Evolutionary conservation across 73 alveolate genomes (phyloP).

Genomic region (Stentor roeselii): DNA sequence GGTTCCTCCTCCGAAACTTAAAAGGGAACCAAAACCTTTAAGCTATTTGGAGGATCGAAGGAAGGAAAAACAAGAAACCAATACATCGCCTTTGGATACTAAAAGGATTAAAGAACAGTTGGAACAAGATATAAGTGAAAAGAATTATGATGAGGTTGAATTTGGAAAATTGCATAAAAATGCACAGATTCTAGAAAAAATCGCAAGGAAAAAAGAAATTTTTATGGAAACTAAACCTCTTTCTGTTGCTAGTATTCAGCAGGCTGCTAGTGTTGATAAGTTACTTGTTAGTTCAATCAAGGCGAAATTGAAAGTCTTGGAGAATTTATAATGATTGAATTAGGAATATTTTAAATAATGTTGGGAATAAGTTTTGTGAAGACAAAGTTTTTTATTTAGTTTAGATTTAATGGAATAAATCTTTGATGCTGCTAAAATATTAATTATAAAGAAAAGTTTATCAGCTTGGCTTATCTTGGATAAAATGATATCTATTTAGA

Average conservation of each 20-base stretch:
- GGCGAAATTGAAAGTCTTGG: background rate
- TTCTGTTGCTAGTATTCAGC: background rate
- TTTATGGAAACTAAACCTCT: background rate
- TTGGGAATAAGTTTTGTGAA: too few relatives aligned
- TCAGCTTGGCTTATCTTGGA: too few relatives aligned
- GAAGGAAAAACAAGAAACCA: background rate
- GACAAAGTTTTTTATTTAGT: too few relatives aligned
- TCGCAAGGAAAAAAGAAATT: constrained; percentile 1
- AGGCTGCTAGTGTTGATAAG: background rate
- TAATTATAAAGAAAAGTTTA: too few relatives aligned
- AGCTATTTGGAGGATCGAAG: constrained; percentile 12
- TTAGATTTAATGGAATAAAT: too few relatives aligned
- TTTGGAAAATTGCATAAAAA: background rate
- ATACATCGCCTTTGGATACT: background rate
- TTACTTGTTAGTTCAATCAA: background rate
- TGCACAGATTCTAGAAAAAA: background rate
- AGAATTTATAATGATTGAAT: background rate
- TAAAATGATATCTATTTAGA: too few relatives aligned
- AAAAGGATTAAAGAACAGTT: background rate
- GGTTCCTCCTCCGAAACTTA: constrained; percentile 3
- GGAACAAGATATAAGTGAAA: background rate
- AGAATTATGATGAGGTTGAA: background rate
- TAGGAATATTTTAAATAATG: too few relatives aligned
- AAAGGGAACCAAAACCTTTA: background rate
- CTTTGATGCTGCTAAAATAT: too few relatives aligned